Evolutionary conservation across 306 rosid species (phyloP).

Genomic region (Bauhinia variegata): DNA sequence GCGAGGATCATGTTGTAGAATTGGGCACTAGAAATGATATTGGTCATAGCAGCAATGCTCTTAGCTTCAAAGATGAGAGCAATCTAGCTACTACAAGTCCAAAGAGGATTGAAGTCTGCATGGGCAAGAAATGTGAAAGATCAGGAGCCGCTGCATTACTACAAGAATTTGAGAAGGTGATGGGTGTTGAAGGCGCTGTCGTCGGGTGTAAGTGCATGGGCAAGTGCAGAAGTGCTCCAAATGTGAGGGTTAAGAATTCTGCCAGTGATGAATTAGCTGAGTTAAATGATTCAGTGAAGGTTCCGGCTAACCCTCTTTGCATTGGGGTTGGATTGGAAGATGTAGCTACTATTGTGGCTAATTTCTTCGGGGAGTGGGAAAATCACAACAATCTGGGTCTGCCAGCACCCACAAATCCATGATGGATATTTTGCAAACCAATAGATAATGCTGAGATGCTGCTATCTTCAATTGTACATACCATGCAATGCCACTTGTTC

Average conservation of each 20-base stretch:
- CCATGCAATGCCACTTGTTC: no score
- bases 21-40: slow-evolving; percentile 35
- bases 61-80: slow-evolving; percentile 22
- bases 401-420: slow-evolving; percentile 35
- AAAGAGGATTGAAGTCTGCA: slow-evolving; percentile 80
- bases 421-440: background rate
- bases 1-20: slow-evolving; percentile 29
- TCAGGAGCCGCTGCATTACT: slow-evolving; percentile 67
- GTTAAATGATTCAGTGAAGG: slow-evolving; percentile 44
- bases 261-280: slow-evolving; percentile 34
- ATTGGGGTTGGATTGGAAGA: slow-evolving; percentile 80
- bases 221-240: slow-evolving; percentile 84
- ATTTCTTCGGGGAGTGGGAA: slow-evolving; percentile 44
- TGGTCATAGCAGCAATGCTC: slow-evolving; percentile 19
- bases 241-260: slow-evolving; percentile 62
- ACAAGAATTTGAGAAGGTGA: slow-evolving; percentile 64
- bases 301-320: slow-evolving; percentile 61
- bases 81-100: slow-evolving; percentile 25
- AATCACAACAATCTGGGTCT: slow-evolving; percentile 34
- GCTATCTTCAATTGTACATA: slow-evolving; percentile 17
- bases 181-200: slow-evolving; percentile 67
- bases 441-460: background rate
- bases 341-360: slow-evolving; percentile 67
- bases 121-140: slow-evolving; percentile 83
- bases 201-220: slow-evolving; percentile 93